phyloP scores from a whole-genome alignment of 192 early-diverging fungal genomes.

The Coemansia asiatica region DNA sequence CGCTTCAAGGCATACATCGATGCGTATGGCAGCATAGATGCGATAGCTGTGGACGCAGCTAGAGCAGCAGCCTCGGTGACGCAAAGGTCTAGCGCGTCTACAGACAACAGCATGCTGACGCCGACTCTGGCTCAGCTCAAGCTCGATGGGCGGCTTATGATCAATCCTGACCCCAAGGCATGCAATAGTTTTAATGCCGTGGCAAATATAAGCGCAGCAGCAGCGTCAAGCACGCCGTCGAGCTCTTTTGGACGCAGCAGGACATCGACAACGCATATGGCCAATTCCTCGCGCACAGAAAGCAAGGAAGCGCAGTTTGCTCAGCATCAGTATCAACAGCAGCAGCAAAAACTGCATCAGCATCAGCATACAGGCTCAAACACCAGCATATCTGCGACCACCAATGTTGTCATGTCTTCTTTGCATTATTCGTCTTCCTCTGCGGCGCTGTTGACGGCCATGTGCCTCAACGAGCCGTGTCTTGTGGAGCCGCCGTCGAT shows the following conservation, averaged over 20 bases:
- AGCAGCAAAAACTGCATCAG: no score
- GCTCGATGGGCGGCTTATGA: constrained; percentile 41
- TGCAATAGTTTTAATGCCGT: no score
- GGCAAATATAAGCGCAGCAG: not conserved
- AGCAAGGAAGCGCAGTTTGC: not conserved
- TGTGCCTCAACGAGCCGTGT: constrained; percentile 9
- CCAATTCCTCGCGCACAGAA: not conserved
- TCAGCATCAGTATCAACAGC: constrained; percentile 1
- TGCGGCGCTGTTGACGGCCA: not conserved
- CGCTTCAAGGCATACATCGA: constrained; percentile 67
- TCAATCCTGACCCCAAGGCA: constrained; percentile 22
- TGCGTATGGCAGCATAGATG: constrained; percentile 44
- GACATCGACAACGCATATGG: constrained; percentile 13
- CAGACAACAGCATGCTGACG: not conserved
- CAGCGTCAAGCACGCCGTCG: constrained; percentile 8
- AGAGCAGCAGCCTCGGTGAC: constrained; percentile 12
- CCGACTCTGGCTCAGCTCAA: constrained; percentile 18
- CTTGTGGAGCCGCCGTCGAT: constrained; percentile 38
- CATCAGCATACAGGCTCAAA: not conserved
- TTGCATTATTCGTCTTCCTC: constrained; percentile 1
- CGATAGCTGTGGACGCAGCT: constrained; percentile 32
- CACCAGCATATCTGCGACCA: constrained; percentile 2
- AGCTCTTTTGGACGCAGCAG: constrained; percentile 23
- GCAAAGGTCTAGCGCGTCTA: constrained; percentile 4
- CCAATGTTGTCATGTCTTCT: not conserved